Base-by-base conservation (phyloP, 257 asterid species). In the Solanum pimpinellifolium region DNA sequence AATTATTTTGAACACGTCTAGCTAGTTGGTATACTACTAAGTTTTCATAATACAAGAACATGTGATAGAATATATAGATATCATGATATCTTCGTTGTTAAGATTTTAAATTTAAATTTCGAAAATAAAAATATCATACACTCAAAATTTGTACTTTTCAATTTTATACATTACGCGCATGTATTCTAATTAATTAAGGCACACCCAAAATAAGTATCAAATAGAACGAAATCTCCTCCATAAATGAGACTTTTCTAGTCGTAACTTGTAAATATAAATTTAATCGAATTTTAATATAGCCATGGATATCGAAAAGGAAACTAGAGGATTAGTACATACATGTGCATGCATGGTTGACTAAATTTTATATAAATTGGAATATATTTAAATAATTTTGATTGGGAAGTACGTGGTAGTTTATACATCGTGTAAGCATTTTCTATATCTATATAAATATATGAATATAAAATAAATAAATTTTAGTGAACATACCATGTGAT, bases 311-410 rank as follows among this genome's bases (percentile, higher is more conserved):
- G 11, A 62, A 4, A 23, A 13, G 29, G 18, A n/a, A n/a, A 65
- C 7, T 56, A 65, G 2, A 65, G 25, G 8, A n/a, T 25, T 5
- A 25, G 21, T n/a, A 13, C 11, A 27, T 27, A 18, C 27, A 27
- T 78, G 14, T 27, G 84, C 84, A 78, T 27, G 84, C 84, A 78
- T 27, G 42, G 65, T 47, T 78, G 84, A 78, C 66, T 9, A 78
- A 46, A 9, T 4, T 46, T 15, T 78, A 27, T 46, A 27, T 78
- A 16, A 47, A 25, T 78, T 78, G 9, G 27, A 25, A n/a, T 46
- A 16, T 25, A 44, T 27, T 44, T 14, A n/a, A 44, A 11, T 75
- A 14, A 25, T 2, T 25, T 47, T 46, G 23, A 47, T 47, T 47
- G 27, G 65, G 42, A 80, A 47, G 84, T 46, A 78, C 42, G 84